phyloP scores from a whole-genome alignment of 2,329 filamentous ascomycete species.

The Ophiobolus disseminans region DNA sequence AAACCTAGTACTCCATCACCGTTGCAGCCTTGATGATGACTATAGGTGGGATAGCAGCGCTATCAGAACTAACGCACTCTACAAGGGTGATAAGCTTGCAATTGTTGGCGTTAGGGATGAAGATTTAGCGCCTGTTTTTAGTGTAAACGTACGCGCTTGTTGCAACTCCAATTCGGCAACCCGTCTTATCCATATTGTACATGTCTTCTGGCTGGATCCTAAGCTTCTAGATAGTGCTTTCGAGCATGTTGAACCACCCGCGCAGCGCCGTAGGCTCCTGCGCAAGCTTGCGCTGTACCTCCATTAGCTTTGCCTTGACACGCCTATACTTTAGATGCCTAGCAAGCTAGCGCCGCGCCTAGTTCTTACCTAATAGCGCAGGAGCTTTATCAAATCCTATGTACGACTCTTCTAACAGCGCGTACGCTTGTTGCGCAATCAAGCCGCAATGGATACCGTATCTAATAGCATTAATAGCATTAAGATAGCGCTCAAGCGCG shows the following conservation, averaged over 20 bases:
- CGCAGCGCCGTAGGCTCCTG: background rate
- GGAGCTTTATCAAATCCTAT: background rate
- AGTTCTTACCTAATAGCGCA: background rate
- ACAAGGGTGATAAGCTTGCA: slow-evolving; percentile 4
- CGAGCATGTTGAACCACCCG: background rate
- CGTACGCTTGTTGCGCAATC: slow-evolving; percentile 4
- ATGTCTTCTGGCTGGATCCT: background rate
- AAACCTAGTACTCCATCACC: slow-evolving; percentile 5
- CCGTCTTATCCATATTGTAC: background rate
- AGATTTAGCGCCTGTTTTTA: slow-evolving; percentile 1
- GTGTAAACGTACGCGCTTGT: slow-evolving; percentile 4
- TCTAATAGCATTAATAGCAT: slow-evolving; percentile 5
- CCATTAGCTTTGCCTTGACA: slow-evolving; percentile 2
- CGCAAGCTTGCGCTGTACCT: background rate
- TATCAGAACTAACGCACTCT: background rate
- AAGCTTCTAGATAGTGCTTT: background rate
- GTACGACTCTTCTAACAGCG: slow-evolving; percentile 1
- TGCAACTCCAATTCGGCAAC: slow-evolving; percentile 7
- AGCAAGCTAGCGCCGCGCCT: background rate
- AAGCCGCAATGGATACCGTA: slow-evolving; percentile 4
- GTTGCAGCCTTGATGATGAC: slow-evolving; percentile 4
- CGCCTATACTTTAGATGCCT: background rate
- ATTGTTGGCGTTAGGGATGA: slow-evolving; percentile 7
- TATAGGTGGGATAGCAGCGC: slow-evolving; percentile 2
- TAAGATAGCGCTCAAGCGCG: slow-evolving; percentile 5